Conservation (phyloP, 306 rosid species). For the Fragaria vesca region DNA sequence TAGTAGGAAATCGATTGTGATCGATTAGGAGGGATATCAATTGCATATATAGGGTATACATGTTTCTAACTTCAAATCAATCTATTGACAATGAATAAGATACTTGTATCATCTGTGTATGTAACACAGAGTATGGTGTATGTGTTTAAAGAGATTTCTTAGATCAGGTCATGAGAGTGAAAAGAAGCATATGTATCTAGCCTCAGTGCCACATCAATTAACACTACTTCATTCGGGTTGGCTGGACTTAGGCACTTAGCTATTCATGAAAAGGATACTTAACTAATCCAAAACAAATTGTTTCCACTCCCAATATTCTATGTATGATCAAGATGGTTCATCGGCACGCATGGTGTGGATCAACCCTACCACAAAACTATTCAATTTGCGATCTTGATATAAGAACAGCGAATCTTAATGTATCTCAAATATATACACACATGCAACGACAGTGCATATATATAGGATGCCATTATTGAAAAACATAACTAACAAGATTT, state of each 20-base stretch:
- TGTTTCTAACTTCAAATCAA: too few relatives aligned
- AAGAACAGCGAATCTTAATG: not conserved
- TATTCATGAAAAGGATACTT: not conserved
- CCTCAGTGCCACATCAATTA: not conserved
- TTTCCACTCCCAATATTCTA: not conserved
- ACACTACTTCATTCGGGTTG: not conserved
- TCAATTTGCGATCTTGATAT: not conserved
- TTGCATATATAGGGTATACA: too few relatives aligned
- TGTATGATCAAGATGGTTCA: not conserved
- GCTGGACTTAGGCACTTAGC: not conserved
- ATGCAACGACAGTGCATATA: not conserved
- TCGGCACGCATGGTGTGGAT: not conserved
- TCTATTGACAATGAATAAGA: too few relatives aligned
- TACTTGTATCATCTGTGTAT: too few relatives aligned
- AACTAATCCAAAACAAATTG: not conserved
- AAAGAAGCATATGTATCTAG: not conserved
- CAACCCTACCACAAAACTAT: conserved; percentile 8
- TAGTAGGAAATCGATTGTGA: not conserved
- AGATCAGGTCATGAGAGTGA: too few relatives aligned
- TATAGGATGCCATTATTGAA: not conserved
- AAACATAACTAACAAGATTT: not conserved
- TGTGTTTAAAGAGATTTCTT: not conserved
- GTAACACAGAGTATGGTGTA: not conserved
- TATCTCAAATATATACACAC: not conserved
- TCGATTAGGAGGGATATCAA: not conserved